These are phyloP conservation scores for Emmonsiellopsis sp. DNA, from an alignment of 2,329 filamentous ascomycete species.

Conservation along the genomic window DNA sequence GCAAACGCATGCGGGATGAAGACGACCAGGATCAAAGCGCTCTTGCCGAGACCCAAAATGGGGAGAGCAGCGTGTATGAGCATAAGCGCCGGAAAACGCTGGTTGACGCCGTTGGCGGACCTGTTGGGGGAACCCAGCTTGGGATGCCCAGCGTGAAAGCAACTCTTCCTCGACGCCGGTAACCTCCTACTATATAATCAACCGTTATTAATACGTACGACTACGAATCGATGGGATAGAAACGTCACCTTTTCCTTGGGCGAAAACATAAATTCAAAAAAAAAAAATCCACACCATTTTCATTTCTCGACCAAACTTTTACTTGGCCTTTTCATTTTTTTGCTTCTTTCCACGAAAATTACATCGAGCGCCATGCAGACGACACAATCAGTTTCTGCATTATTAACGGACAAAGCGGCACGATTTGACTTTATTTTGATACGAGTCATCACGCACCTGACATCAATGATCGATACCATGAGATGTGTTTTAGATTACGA, in stretches of 20 bases:
- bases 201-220: neutral
- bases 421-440: neutral
- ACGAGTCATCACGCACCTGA: neutral
- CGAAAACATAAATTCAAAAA: neutral
- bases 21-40: constrained; percentile 57
- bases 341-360: neutral
- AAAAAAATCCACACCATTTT: neutral
- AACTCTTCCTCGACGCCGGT: constrained; percentile 33
- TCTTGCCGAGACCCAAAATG: constrained; percentile 52
- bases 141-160: constrained; percentile 37
- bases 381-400: neutral
- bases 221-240: neutral
- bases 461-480: constrained; percentile 1
- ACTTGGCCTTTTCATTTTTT: neutral
- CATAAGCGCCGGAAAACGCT: constrained; percentile 75
- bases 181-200: constrained; percentile 7
- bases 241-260: neutral
- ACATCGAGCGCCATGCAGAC: neutral
- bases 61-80: constrained; percentile 47
- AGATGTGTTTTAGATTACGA: constrained; percentile 3
- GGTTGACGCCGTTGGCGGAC: constrained; percentile 48
- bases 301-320: neutral
- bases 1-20: constrained; percentile 56
- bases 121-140: constrained; percentile 31
- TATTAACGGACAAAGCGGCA: neutral